Base-by-base conservation (phyloP, 176 grass and related monocot species). In the Cenchrus fungigraminus region DNA sequence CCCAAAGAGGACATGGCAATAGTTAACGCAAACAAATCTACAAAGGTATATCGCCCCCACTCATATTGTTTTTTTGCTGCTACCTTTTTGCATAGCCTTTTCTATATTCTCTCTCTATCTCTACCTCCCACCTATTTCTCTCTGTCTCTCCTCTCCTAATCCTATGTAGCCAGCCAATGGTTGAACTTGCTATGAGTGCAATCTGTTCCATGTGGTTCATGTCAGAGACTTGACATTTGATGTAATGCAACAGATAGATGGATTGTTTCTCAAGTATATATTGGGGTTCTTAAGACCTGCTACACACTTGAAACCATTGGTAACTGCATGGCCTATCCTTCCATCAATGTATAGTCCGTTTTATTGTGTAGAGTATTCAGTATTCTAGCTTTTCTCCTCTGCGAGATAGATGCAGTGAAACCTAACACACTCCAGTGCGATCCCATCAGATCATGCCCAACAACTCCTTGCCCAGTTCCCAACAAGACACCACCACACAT, bases 11-110 rank as follows among this genome's bases (percentile, higher is more conserved):
- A 40, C 65, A 63, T 79, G 66, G 68, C 40, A 61, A 83, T 82
- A 84, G 79, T 89, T 84, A 74, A 86, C 79, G 43, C 74, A 83
- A 84, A 85, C 70, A 85, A 76, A 84, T 82, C 72, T 63, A 79
- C 62, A 91, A 88, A 91, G 86, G 43, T 67, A 79, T 73, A 90
- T 56, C 13, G 56, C 78, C 71, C 82, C 86, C 81, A 87, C 78
- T 77, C 65, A 85, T 71, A 76, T 88, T 77, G 59, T 71, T 88
- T 60, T 22, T 85, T 81, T 84, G 66, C 73, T 73, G 71, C 80
- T 17, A 61, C 76, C 73, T 87, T 79, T 84, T 84, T 88, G 71
- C 80, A 76, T 91, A 85, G 85, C 50, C 77, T 84, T 88, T 86
- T 86, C 71, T 40, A 84, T 70, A 77, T 87, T 83, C 81, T 83